Percentiles rank a stretch among this genome's conserved stretches.
Conservation (phyloP, 2,329 filamentous ascomycete species). For the Penicillium concentricum region DNA sequence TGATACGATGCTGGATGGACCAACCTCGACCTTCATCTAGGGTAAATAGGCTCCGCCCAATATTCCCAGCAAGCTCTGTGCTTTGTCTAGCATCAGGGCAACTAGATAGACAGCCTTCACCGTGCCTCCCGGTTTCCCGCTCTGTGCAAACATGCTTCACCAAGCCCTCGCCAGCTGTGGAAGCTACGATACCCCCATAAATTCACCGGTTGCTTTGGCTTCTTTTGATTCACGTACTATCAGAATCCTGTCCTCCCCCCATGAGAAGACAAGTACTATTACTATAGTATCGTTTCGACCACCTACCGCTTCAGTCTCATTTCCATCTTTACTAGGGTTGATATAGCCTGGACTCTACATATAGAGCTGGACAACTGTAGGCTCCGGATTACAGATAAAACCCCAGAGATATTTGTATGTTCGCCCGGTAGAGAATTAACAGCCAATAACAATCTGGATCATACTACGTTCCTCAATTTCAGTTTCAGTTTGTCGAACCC, state of each 20-base stretch:
- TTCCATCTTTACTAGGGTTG: too few relatives aligned
- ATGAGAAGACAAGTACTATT: too few relatives aligned
- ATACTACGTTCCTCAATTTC: not conserved
- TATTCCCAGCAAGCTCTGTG: slow-evolving; percentile 32
- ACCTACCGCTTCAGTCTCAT: too few relatives aligned
- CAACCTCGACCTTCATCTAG: slow-evolving; percentile 25
- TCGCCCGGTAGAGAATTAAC: not conserved
- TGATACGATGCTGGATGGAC: not conserved
- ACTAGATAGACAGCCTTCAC: slow-evolving; percentile 29
- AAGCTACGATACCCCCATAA: too few relatives aligned
- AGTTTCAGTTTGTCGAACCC: not conserved
- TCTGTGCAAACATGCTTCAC: slow-evolving; percentile 20
- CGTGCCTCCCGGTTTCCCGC: slow-evolving; percentile 31
- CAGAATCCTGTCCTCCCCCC: too few relatives aligned
- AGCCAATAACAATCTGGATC: not conserved
- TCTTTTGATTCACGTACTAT: too few relatives aligned
- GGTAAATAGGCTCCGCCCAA: slow-evolving; percentile 22
- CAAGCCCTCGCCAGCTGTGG: slow-evolving; percentile 29
- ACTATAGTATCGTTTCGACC: too few relatives aligned
- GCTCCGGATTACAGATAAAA: not conserved
- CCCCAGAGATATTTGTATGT: not conserved
- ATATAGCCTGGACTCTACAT: too few relatives aligned
- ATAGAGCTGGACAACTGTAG: not conserved
- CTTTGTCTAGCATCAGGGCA: slow-evolving; percentile 37
- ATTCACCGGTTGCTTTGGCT: too few relatives aligned